A percentile compares a stretch with the other conserved stretches of the same genome.
Conservation (phyloP, 73 alveolate genomes). For the Paraurostyla sp. region DNA sequence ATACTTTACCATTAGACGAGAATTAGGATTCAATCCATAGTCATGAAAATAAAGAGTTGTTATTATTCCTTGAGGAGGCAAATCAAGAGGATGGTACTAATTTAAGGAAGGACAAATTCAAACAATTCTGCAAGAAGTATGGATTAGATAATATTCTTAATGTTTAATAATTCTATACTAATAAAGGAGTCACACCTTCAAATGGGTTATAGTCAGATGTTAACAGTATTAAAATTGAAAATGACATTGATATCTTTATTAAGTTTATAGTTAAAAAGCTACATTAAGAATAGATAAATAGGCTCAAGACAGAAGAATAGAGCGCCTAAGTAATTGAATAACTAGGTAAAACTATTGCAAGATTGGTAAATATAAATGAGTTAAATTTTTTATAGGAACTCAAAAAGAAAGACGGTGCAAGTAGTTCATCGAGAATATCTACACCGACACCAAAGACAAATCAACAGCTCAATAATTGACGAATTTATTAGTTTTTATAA, state of each 20-base stretch:
- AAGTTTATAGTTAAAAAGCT: constrained; percentile 38
- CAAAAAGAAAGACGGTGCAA: constrained; percentile 9
- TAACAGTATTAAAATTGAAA: not conserved
- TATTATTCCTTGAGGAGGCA: not conserved
- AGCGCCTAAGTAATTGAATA: constrained; percentile 52
- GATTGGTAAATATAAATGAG: constrained; percentile 23
- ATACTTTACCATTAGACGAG: not conserved
- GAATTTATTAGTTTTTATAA: not conserved
- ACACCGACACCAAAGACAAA: constrained; percentile 37
- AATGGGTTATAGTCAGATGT: not conserved
- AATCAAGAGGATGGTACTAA: not conserved
- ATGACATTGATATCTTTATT: constrained; percentile 4
- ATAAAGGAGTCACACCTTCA: not conserved
- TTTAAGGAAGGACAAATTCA: constrained; percentile 14
- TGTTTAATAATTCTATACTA: not conserved
- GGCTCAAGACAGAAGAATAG: constrained; percentile 53
- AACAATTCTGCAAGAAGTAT: constrained; percentile 6
- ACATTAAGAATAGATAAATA: not conserved
- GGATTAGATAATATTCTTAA: not conserved
- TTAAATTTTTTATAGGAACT: not conserved
- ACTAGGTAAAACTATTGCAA: constrained; percentile 51
- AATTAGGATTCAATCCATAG: not conserved
- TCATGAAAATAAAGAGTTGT: not conserved
- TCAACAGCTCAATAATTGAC: no score
- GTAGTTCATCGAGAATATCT: constrained; percentile 32